Conservation (phyloP, 768 basidiomycete genomes). For the Mycena amicta region DNA sequence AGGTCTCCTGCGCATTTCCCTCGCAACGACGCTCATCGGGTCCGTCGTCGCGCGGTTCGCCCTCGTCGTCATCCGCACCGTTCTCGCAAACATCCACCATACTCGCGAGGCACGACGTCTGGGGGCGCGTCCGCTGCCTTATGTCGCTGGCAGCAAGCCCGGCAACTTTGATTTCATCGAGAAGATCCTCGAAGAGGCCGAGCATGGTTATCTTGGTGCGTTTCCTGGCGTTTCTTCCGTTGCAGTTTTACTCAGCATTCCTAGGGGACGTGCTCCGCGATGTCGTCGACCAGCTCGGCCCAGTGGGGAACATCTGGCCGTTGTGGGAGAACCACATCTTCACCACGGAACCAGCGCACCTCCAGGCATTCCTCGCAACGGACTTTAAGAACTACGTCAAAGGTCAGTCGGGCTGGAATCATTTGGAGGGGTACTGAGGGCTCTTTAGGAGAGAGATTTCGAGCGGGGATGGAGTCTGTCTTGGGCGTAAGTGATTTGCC, state of each 20-base stretch:
- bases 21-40: background rate
- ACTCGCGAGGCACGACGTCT: background rate
- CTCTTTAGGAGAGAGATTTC: slow-evolving; percentile 1
- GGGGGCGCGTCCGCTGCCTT: slow-evolving; percentile 7
- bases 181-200: background rate
- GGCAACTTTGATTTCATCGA: slow-evolving; percentile 18
- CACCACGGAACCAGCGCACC: slow-evolving; percentile 21
- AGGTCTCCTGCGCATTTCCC: background rate
- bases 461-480: slow-evolving; percentile 7
- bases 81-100: background rate
- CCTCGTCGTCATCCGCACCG: background rate
- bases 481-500: slow-evolving; percentile 6
- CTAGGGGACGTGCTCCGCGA: slow-evolving; percentile 4
- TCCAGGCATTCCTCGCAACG: slow-evolving; percentile 31
- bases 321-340: slow-evolving; percentile 17
- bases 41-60: background rate
- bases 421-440: background rate
- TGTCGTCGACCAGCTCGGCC: slow-evolving; percentile 7
- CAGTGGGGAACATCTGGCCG: slow-evolving; percentile 11
- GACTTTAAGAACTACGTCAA: slow-evolving; percentile 32
- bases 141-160: slow-evolving; percentile 3
- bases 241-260: background rate
- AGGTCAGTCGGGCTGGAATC: slow-evolving; percentile 8
- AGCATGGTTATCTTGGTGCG: slow-evolving; percentile 8
- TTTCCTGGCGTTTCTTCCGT: background rate